phyloP scores from a whole-genome alignment of 2,329 filamentous ascomycete genomes.

The Aspergillus pseudoterreus region DNA sequence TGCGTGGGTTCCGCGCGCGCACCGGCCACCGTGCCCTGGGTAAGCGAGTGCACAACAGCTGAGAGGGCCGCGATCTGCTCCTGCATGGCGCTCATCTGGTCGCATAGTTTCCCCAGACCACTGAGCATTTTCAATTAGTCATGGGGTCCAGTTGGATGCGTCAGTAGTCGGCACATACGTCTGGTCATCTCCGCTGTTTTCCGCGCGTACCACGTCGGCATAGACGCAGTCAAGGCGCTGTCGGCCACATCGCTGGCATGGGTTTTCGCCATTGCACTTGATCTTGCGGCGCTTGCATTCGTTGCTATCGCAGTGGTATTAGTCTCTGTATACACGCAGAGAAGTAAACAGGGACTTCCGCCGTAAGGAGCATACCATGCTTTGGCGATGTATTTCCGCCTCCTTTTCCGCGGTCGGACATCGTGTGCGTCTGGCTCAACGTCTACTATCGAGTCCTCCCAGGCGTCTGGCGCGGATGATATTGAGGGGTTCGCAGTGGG shows the following conservation, averaged over 20 bases:
- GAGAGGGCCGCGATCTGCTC: slow-evolving; percentile 76
- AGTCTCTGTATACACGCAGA: too few relatives aligned
- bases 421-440: slow-evolving; percentile 9
- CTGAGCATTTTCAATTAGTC: not conserved
- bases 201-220: slow-evolving; percentile 62
- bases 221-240: slow-evolving; percentile 36
- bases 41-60: slow-evolving; percentile 65
- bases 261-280: slow-evolving; percentile 61
- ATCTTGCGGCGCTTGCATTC: slow-evolving; percentile 64
- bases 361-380: slow-evolving; percentile 49
- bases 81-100: slow-evolving; percentile 32
- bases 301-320: slow-evolving; percentile 41
- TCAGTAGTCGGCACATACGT: not conserved
- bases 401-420: slow-evolving; percentile 51
- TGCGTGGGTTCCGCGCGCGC: slow-evolving; percentile 5
- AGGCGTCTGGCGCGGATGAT: not conserved
- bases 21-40: slow-evolving; percentile 32
- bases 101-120: slow-evolving; percentile 23
- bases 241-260: slow-evolving; percentile 58
- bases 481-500: not conserved
- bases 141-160: not conserved
- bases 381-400: slow-evolving; percentile 62
- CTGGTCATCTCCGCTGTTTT: slow-evolving; percentile 50
- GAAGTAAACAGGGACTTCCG: not conserved
- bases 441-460: slow-evolving; percentile 7